A percentile compares a stretch with the other conserved stretches of the same genome.
Conservation (phyloP, 768 basidiomycete genomes). For the Lactarius hatsudake region DNA sequence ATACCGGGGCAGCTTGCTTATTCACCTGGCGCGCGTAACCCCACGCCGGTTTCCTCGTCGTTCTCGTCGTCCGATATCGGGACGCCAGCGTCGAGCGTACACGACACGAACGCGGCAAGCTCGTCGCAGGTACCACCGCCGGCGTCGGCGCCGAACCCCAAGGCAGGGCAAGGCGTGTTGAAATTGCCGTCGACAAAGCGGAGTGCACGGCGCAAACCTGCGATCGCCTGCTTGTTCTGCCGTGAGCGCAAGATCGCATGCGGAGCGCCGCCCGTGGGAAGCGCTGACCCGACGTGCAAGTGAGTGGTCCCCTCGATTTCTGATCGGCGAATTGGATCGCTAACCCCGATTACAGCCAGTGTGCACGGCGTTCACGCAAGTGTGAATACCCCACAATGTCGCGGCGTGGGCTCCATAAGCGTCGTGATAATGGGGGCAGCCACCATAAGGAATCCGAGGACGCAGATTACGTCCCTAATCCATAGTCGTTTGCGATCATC, state of each 20-base stretch:
- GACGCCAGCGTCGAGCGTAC: slow-evolving; percentile 20
- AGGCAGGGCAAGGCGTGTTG: slow-evolving; percentile 23
- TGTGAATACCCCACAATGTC: slow-evolving; percentile 29
- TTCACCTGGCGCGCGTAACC: slow-evolving; percentile 9
- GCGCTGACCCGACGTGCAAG: slow-evolving; percentile 28
- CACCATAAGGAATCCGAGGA: slow-evolving; percentile 20
- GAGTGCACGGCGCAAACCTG: slow-evolving; percentile 26
- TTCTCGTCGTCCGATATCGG: slow-evolving; percentile 21
- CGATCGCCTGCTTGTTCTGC: slow-evolving; percentile 42
- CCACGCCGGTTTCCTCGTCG: slow-evolving; percentile 11
- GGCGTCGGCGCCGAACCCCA: slow-evolving; percentile 12
- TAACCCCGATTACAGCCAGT: slow-evolving; percentile 22
- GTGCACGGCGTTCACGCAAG: slow-evolving; percentile 26
- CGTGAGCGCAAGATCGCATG: slow-evolving; percentile 45
- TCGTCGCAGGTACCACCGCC: slow-evolving; percentile 3
- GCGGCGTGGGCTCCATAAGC: slow-evolving; percentile 28
- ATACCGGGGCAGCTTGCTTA: slow-evolving; percentile 7
- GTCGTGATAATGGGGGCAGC: slow-evolving; percentile 18
- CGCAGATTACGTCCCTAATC: slow-evolving; percentile 19
- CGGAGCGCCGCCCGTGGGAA: slow-evolving; percentile 27
- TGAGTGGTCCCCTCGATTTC: slow-evolving; percentile 12
- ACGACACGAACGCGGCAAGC: background rate
- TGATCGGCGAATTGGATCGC: slow-evolving; percentile 5
- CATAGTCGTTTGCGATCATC: slow-evolving; percentile 5
- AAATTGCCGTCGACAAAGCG: slow-evolving; percentile 23